Evolutionary conservation across 1,284 basidiomycete species (phyloP).

Genomic region (Austroboletus novae-zelandiae): DNA sequence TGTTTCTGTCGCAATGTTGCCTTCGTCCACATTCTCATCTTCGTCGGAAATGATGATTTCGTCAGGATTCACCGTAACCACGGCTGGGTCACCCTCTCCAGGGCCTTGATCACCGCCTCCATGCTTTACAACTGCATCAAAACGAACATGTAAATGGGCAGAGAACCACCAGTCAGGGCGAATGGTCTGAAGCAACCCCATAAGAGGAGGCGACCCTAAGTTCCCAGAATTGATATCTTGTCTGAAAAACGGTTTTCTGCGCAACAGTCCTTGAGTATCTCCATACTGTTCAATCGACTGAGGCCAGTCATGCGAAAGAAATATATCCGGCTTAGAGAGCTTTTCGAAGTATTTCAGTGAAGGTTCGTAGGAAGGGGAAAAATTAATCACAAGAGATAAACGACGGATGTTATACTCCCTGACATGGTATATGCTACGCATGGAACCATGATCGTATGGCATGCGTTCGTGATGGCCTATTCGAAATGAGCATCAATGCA

Average conservation of each 20-base stretch:
- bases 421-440: constrained; percentile 91
- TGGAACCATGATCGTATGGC: constrained; percentile 65
- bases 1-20: constrained; percentile 5
- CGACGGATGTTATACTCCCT: constrained; percentile 83
- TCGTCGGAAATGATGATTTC: constrained; percentile 67
- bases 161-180: constrained; percentile 94
- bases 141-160: constrained; percentile 90
- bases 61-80: constrained; percentile 49
- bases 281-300: constrained; percentile 83
- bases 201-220: constrained; percentile 89
- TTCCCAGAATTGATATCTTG: constrained; percentile 70
- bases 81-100: background rate
- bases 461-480: constrained; percentile 71
- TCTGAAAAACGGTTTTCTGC: constrained; percentile 81
- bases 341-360: constrained; percentile 28
- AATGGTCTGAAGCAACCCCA: constrained; percentile 72
- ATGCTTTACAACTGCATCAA: constrained; percentile 59
- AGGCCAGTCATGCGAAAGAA: constrained; percentile 98
- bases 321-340: constrained; percentile 67
- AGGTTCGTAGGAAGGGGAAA: background rate
- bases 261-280: constrained; percentile 63
- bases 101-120: constrained; percentile 7
- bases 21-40: constrained; percentile 30
- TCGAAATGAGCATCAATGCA: constrained; percentile 5
- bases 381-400: constrained; percentile 67